These are phyloP conservation scores for Alloteropsis angusta DNA, from an alignment of 202 grass and related monocot species.

Conservation along the genomic window DNA sequence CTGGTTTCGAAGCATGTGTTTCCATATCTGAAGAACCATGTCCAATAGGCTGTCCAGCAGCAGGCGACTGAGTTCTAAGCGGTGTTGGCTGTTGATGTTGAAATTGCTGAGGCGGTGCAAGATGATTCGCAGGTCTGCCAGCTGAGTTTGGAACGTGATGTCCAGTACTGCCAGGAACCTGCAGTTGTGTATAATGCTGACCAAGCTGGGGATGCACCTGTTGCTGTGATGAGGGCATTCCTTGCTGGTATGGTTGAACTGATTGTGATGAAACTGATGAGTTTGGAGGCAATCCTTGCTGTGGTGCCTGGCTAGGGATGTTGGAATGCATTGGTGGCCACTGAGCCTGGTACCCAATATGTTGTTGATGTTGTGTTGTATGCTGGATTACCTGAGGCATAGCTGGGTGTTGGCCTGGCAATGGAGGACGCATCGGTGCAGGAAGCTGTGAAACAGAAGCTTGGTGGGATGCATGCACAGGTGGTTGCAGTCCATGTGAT, in stretches of 20 bases:
- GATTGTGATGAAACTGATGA: constrained; percentile 33
- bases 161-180: not conserved
- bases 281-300: constrained; percentile 41
- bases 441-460: constrained; percentile 38
- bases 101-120: constrained; percentile 38
- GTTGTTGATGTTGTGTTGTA: constrained; percentile 40
- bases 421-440: constrained; percentile 29
- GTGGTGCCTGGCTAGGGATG: constrained; percentile 35
- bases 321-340: constrained; percentile 31
- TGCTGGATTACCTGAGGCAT: constrained; percentile 43
- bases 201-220: constrained; percentile 41
- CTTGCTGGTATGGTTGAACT: constrained; percentile 51
- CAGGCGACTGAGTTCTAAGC: constrained; percentile 4
- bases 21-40: constrained; percentile 18
- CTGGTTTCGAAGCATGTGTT: constrained; percentile 13
- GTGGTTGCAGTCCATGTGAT: constrained; percentile 32
- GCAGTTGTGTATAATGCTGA: constrained; percentile 40
- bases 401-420: constrained; percentile 41
- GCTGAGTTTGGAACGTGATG: constrained; percentile 38
- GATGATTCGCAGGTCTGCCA: constrained; percentile 35
- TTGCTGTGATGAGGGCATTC: constrained; percentile 39
- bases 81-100: constrained; percentile 41
- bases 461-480: constrained; percentile 35
- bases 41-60: constrained; percentile 12
- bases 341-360: constrained; percentile 41